Evolutionary conservation across 306 rosid species (phyloP).

Genomic region (Cyclanthera cordifolia): DNA sequence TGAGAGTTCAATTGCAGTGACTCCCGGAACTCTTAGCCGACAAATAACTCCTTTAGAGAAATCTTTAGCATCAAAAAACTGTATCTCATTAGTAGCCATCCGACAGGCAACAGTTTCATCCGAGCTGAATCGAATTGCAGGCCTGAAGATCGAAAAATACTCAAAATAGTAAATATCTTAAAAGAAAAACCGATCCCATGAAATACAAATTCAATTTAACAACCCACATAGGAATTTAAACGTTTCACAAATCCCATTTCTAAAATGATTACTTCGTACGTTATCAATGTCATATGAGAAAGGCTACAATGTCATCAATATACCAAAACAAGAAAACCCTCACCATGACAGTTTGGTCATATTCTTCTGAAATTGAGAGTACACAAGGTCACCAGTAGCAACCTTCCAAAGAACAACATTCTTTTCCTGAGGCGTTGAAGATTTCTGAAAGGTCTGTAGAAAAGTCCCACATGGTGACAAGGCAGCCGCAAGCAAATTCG

Average conservation of each 20-base stretch:
- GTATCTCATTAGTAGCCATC: constrained; percentile 71
- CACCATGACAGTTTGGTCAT: constrained; percentile 60
- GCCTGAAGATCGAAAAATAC: constrained; percentile 38
- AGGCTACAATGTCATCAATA: background rate
- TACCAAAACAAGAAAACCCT: constrained; percentile 8
- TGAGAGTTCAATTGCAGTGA: constrained; percentile 73
- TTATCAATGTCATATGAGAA: background rate
- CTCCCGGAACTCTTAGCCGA: constrained; percentile 64
- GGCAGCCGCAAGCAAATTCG: constrained; percentile 40
- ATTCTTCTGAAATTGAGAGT: constrained; percentile 66
- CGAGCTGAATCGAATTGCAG: constrained; percentile 62
- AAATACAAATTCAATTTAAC: background rate
- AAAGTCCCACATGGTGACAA: constrained; percentile 68
- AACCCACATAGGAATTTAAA: background rate
- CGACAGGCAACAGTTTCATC: constrained; percentile 75
- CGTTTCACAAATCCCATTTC: background rate
- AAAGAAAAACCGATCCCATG: background rate
- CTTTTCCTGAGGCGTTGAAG: constrained; percentile 58
- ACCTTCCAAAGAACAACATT: constrained; percentile 56
- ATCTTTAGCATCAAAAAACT: constrained; percentile 58
- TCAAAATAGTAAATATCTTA: background rate
- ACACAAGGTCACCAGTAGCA: constrained; percentile 44
- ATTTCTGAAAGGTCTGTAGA: constrained; percentile 65
- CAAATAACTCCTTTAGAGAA: constrained; percentile 53
- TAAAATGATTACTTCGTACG: background rate